A percentile compares a stretch with the other conserved stretches of the same genome.
These are phyloP conservation scores for Pseudopyricularia cyperi DNA, from an alignment of 2,329 filamentous ascomycete genomes.

Conservation along the genomic window DNA sequence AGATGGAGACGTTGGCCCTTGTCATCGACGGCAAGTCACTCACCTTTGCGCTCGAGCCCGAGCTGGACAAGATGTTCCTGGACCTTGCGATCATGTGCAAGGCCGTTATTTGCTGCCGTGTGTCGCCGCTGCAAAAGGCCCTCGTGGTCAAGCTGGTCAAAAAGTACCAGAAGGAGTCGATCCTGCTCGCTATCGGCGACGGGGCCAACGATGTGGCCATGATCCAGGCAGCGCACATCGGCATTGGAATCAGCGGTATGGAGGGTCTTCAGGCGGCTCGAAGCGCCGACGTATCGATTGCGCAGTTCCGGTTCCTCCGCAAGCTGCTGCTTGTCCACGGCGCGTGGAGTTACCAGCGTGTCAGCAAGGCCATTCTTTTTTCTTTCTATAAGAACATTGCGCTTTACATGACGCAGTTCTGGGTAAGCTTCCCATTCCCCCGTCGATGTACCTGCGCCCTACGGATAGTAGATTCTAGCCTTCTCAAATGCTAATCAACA, in stretches of 20 bases:
- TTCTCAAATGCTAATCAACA: constrained; percentile 13
- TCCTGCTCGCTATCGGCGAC: constrained; percentile 90
- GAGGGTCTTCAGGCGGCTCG: constrained; percentile 94
- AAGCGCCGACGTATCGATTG: constrained; percentile 91
- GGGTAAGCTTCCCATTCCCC: constrained; percentile 43
- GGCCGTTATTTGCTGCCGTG: constrained; percentile 96
- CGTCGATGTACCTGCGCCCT: constrained; percentile 6
- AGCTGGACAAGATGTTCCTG: constrained; percentile 84
- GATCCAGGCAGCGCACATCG: constrained; percentile 98
- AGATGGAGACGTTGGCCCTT: constrained; percentile 77
- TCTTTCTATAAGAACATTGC: constrained; percentile 99
- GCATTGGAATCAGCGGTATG: constrained; percentile 91
- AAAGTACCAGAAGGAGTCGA: constrained; percentile 73
- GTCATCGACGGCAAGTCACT: constrained; percentile 95
- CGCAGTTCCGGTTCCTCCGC: constrained; percentile 85
- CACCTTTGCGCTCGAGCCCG: constrained; percentile 84
- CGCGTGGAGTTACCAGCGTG: constrained; percentile 92
- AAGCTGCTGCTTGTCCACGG: constrained; percentile 93
- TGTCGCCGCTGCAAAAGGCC: constrained; percentile 93
- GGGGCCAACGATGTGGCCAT: constrained; percentile 99
- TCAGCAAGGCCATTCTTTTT: constrained; percentile 94
- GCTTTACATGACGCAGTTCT: constrained; percentile 98
- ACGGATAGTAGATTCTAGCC: not conserved
- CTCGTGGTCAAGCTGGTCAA: constrained; percentile 97
- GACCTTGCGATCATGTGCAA: constrained; percentile 94